Evolutionary conservation across 2,329 filamentous ascomycete genomes (phyloP).

Genomic region (Fusarium tanahbumbuense): DNA sequence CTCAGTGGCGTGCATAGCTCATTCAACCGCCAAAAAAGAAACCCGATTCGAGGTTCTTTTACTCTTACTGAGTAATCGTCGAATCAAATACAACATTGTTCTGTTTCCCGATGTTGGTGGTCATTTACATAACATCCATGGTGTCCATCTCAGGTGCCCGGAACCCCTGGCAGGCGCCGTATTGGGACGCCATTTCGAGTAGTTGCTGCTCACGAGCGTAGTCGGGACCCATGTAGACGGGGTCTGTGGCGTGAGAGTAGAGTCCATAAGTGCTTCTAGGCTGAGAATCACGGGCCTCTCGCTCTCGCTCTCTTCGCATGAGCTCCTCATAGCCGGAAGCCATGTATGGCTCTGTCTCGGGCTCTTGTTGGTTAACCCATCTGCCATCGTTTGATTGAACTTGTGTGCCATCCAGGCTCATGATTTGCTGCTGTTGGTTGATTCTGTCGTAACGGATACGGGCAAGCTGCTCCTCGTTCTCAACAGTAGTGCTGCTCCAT

Average conservation of each 20-base stretch:
- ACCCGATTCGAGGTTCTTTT: neutral
- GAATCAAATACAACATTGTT: conserved; percentile 27
- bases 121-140: conserved; percentile 59
- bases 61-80: conserved; percentile 15
- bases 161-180: conserved; percentile 69
- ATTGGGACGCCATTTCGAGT: conserved; percentile 74
- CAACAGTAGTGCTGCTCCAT: conserved; percentile 64
- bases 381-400: conserved; percentile 65
- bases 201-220: conserved; percentile 63
- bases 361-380: conserved; percentile 58
- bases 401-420: conserved; percentile 67
- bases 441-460: conserved; percentile 66
- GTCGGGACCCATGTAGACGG: conserved; percentile 69
- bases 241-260: conserved; percentile 72
- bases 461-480: conserved; percentile 70
- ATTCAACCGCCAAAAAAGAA: conserved; percentile 12
- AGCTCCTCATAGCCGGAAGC: conserved; percentile 80
- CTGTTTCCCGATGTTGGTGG: conserved; percentile 17
- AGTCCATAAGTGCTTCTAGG: conserved; percentile 58
- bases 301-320: conserved; percentile 72
- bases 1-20: neutral
- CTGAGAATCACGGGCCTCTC: conserved; percentile 48
- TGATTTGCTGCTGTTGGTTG: conserved; percentile 56
- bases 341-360: conserved; percentile 84
- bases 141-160: conserved; percentile 60